Evolutionary conservation across 495 filamentous ascomycete species (phyloP).

Genomic region (Aspergillus funiculosus): DNA sequence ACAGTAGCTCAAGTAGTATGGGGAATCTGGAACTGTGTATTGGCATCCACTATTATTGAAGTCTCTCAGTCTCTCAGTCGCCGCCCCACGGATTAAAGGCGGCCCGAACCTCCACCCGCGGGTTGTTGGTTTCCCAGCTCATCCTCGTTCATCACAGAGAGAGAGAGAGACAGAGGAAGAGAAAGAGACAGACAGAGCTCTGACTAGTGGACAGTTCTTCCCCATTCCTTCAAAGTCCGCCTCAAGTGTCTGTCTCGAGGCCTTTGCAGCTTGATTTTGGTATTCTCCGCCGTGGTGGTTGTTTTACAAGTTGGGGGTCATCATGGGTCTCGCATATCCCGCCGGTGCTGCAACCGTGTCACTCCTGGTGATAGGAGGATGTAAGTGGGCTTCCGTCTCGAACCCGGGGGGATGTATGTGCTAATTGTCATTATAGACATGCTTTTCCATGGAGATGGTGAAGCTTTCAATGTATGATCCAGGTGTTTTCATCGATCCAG

Average conservation of each 20-base stretch:
- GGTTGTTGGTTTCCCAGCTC: constrained; percentile 7
- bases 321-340: constrained; percentile 57
- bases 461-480: constrained; percentile 83
- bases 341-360: constrained; percentile 62
- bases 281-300: constrained; percentile 22
- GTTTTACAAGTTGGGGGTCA: constrained; percentile 23
- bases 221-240: neutral
- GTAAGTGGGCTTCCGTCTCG: constrained; percentile 52
- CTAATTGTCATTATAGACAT: constrained; percentile 62
- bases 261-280: constrained; percentile 21
- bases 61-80: neutral
- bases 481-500: neutral
- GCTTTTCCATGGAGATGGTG: constrained; percentile 93
- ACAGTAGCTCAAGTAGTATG: constrained; percentile 4
- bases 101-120: constrained; percentile 18
- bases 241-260: constrained; percentile 10
- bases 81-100: constrained; percentile 21
- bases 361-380: constrained; percentile 78
- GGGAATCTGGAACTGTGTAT: constrained; percentile 5
- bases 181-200: constrained; percentile 15
- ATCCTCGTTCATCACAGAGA: constrained; percentile 1
- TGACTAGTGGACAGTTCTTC: constrained; percentile 10
- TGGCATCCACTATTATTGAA: neutral
- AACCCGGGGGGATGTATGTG: constrained; percentile 13
- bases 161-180: no score